Conservation (phyloP, 2,329 filamentous ascomycete species). For the Neocucurbitaria cava region DNA sequence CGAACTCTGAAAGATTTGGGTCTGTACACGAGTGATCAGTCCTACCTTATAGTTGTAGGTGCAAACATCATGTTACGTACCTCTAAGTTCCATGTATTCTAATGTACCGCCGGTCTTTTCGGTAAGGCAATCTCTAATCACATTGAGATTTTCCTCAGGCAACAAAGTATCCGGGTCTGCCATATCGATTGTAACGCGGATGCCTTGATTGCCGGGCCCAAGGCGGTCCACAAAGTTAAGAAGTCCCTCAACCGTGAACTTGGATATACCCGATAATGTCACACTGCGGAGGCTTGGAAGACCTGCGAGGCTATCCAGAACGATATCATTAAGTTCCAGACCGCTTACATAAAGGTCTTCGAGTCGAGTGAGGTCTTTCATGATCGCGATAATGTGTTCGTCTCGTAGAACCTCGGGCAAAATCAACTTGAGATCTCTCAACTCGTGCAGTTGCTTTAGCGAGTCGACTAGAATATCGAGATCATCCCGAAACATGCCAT, state of each 20-base stretch:
- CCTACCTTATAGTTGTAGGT: background rate
- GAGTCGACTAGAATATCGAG: conserved; percentile 59
- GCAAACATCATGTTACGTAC: conserved; percentile 31
- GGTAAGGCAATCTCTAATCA: conserved; percentile 48
- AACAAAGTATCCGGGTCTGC: conserved; percentile 54
- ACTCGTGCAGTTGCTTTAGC: conserved; percentile 59
- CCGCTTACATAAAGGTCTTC: conserved; percentile 66
- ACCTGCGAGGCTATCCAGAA: conserved; percentile 54
- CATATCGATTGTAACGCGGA: conserved; percentile 54
- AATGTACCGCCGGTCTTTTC: conserved; percentile 53
- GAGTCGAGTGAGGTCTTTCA: conserved; percentile 55
- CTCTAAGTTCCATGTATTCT: conserved; percentile 54
- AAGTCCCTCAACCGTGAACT: conserved; percentile 62
- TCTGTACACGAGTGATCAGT: conserved; percentile 37
- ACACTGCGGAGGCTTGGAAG: conserved; percentile 60
- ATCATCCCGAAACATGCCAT: conserved; percentile 56
- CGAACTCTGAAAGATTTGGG: conserved; percentile 54
- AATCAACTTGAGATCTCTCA: conserved; percentile 61
- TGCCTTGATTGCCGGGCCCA: conserved; percentile 50
- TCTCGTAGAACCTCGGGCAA: conserved; percentile 60
- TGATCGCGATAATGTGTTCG: conserved; percentile 58
- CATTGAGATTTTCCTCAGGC: conserved; percentile 47
- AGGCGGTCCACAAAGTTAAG: conserved; percentile 53
- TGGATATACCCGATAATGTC: conserved; percentile 62
- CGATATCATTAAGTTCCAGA: conserved; percentile 59